phyloP scores from a whole-genome alignment of 2,329 filamentous ascomycete genomes.

The Fusarium nygamai region DNA sequence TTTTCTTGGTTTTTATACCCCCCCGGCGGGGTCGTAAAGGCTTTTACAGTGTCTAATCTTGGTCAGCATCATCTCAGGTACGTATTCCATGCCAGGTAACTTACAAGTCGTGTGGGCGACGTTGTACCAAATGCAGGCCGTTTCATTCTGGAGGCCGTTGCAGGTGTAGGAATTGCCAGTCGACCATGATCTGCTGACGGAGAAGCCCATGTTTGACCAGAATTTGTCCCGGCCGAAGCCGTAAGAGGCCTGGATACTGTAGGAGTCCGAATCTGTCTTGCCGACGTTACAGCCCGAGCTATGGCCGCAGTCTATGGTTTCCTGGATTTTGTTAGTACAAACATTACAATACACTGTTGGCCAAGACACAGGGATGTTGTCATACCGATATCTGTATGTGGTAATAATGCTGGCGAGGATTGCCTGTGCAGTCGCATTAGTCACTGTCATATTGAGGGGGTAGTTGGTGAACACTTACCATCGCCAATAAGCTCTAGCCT shows the following conservation, averaged over 20 bases:
- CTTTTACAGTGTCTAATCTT: too few species aligned
- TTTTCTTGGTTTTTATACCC: too few species aligned
- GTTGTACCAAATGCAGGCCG: not conserved
- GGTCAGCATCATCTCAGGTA: not conserved
- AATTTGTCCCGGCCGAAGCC: rapidly evolving
- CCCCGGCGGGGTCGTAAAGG: too few species aligned
- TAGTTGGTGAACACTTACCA: not conserved
- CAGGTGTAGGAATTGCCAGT: not conserved
- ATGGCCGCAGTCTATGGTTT: not conserved
- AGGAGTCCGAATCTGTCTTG: not conserved
- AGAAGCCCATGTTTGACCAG: not conserved
- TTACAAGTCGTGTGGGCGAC: not conserved
- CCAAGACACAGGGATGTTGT: not conserved
- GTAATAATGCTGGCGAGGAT: not conserved
- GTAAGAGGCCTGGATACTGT: not conserved
- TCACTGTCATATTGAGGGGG: not conserved
- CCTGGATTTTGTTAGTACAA: not conserved
- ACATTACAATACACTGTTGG: not conserved
- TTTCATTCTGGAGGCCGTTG: not conserved
- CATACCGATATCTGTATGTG: not conserved
- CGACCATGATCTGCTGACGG: not conserved
- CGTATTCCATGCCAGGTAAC: not conserved
- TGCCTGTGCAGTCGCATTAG: not conserved
- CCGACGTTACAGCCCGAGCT: not conserved
- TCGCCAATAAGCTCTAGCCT: not conserved